These are phyloP conservation scores for Carallia pectinifolia DNA, from an alignment of 345 rosid genomes.

Conservation along the genomic window DNA sequence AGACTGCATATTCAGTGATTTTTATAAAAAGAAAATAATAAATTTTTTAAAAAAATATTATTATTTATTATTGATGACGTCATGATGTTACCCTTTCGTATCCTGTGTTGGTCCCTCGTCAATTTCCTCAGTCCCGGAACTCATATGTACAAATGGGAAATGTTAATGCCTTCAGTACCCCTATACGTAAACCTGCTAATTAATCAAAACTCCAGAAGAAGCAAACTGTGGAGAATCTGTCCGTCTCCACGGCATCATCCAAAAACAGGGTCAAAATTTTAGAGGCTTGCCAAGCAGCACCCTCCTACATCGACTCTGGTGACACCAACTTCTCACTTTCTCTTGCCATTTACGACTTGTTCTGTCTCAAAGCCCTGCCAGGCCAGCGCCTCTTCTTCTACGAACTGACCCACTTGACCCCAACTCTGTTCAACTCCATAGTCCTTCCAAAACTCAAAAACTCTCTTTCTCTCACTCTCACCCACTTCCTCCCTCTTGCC, in stretches of 20 bases:
- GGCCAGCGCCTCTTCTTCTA: constrained; percentile 41
- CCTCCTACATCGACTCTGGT: constrained; percentile 10
- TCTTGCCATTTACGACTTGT: constrained; percentile 22
- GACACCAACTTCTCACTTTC: constrained; percentile 27
- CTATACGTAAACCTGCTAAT: too few relatives aligned
- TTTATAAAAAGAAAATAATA: too few relatives aligned
- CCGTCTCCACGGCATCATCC: not conserved
- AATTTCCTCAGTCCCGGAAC: too few relatives aligned
- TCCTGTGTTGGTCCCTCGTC: too few relatives aligned
- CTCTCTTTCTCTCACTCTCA: constrained; percentile 38
- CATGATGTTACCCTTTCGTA: too few relatives aligned
- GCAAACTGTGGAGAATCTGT: too few relatives aligned
- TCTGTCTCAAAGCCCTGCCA: constrained; percentile 29
- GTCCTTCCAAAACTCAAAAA: constrained; percentile 38
- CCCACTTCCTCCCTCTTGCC: constrained; percentile 32
- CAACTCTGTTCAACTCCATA: constrained; percentile 28
- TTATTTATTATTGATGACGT: too few relatives aligned
- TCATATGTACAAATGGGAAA: too few relatives aligned
- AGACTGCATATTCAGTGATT: too few relatives aligned
- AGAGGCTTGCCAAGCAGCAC: constrained; percentile 23
- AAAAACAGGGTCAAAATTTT: constrained; percentile 11
- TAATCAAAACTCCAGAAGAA: too few relatives aligned
- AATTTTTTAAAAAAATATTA: too few relatives aligned
- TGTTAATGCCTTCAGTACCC: too few relatives aligned
- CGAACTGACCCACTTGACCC: constrained; percentile 23